A percentile compares a stretch with the other conserved stretches of the same genome.
phyloP scores from a whole-genome alignment of 306 rosid genomes.

The Cucurbita argyrosperma region DNA sequence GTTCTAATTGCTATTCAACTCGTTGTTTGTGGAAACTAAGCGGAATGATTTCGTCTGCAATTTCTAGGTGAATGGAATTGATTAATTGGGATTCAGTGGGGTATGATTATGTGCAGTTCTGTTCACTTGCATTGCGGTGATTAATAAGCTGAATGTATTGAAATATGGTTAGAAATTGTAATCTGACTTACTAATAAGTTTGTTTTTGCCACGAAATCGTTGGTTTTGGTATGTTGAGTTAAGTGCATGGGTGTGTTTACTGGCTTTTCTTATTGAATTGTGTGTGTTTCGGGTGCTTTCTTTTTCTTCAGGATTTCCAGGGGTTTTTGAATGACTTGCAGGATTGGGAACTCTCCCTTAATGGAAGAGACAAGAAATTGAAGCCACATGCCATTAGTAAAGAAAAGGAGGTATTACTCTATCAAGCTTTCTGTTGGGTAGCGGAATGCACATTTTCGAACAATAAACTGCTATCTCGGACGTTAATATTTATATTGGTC shows the following conservation, averaged over 20 bases:
- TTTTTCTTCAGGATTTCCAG: slow-evolving; percentile 61
- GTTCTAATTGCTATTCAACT: not conserved
- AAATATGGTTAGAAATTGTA: not conserved
- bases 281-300: slow-evolving; percentile 3
- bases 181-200: not conserved
- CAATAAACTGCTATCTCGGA: not conserved
- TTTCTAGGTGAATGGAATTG: not conserved
- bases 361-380: slow-evolving; percentile 37
- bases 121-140: not conserved
- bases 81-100: not conserved
- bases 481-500: not conserved
- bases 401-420: slow-evolving; percentile 40
- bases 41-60: not conserved
- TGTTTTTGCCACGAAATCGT: not conserved
- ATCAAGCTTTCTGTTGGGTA: not conserved
- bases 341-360: slow-evolving; percentile 81
- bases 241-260: not conserved
- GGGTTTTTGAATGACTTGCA: slow-evolving; percentile 88
- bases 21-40: not conserved
- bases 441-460: not conserved
- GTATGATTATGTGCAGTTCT: not conserved
- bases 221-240: not conserved
- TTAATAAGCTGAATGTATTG: not conserved
- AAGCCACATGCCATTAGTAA: slow-evolving; percentile 21
- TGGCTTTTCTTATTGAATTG: slow-evolving; percentile 5